phyloP scores from a whole-genome alignment of 2,329 filamentous ascomycete genomes.

The Thielaviopsis euricoi region DNA sequence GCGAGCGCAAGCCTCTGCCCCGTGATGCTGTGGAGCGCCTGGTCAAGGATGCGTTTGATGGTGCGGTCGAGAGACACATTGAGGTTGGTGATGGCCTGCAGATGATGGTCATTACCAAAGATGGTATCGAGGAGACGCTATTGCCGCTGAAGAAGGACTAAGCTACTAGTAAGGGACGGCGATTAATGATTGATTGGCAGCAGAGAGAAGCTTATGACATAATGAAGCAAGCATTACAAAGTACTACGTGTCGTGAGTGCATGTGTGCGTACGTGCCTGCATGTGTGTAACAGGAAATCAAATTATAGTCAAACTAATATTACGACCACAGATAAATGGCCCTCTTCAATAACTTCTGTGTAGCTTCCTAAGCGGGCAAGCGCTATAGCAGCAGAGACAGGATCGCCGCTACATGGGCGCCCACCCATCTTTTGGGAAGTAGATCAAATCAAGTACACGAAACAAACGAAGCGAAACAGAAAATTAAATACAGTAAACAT shows the following conservation, averaged over 20 bases:
- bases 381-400: neutral
- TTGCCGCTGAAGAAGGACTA: conserved; percentile 83
- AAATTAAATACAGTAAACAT: too few relatives aligned
- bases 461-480: too few relatives aligned
- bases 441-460: too few relatives aligned
- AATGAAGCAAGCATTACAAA: neutral
- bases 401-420: too few relatives aligned
- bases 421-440: too few relatives aligned
- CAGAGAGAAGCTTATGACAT: neutral
- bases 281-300: neutral
- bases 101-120: conserved; percentile 79
- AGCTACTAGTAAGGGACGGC: conserved; percentile 8
- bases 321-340: neutral
- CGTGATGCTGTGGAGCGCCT: conserved; percentile 63
- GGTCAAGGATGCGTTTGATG: conserved; percentile 95
- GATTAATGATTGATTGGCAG: neutral
- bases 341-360: neutral
- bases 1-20: conserved; percentile 52
- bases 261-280: too few relatives aligned
- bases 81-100: conserved; percentile 95
- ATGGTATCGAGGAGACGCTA: conserved; percentile 77
- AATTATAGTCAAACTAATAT: neutral
- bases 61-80: conserved; percentile 95
- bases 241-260: neutral
- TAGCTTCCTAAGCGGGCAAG: neutral